Evolutionary conservation across 1,139 yeast genomes (phyloP), one percentile per base, ranked within the genome.

Genomic region (Meyerozyma smithsonii): DNA sequence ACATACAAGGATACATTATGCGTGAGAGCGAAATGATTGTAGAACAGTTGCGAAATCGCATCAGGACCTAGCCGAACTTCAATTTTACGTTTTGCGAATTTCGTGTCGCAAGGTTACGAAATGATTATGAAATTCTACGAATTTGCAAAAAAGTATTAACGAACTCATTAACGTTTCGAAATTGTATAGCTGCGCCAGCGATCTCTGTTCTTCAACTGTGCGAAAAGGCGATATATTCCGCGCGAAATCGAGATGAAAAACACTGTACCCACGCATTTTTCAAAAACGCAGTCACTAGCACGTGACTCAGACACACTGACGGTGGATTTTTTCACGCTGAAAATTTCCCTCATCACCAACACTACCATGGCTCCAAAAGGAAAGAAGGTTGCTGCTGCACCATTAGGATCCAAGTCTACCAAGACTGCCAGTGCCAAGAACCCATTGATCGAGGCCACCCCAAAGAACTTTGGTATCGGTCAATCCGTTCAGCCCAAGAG

Each of bases 391-490:
- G 96, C 96, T 64, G 90, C 94, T 69, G 87, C 94, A 63, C 95
- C 95, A 58, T 74, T 80, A 63, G 77, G 84, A 59, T 54, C 70
- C 56, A 64, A 69, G 61, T 48, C 70, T 14, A 17, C 21, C 34
- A 71, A 72, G 64, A 48, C 65, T 48, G 51, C 64, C 43, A 59
- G 64, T 53, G 55, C 72, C 46, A 66, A 67, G 65, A 84, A 84
- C 80, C 95, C 95, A 59, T 75, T 88, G 69, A 69, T 84, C 59
- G 94, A 85, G 68, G 72, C 95, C 53, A 78, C 89, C 52, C 95
- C 97, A 72, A 85, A 84, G 76, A 84, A 81, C 79, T 90, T 84
- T 64, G 97, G 97, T 74, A 84, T 92, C 62, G 98, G 98, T 63
- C 97, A 88, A 78, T 74, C 81, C 54, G 64, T 89, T 56, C 97